Evolutionary conservation across 2,329 filamentous ascomycete species (phyloP).

Genomic region (Dryadomyces quercivorus): DNA sequence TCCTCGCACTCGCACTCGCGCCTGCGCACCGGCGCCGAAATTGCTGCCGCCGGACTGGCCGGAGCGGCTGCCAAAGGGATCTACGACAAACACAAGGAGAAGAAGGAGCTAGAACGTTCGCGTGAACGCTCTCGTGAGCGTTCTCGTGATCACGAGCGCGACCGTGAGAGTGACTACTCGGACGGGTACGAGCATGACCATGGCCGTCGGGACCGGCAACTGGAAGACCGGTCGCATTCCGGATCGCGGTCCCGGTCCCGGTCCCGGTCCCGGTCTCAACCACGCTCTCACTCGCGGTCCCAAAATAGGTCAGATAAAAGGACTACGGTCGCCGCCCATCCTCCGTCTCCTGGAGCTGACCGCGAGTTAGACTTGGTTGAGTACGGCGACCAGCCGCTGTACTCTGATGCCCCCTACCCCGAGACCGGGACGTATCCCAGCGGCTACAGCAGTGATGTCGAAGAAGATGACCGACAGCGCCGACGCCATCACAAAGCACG

Average conservation of each 20-base stretch:
- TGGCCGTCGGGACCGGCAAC: slow-evolving; percentile 19
- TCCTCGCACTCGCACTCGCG: slow-evolving; percentile 35
- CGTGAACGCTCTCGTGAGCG: slow-evolving; percentile 24
- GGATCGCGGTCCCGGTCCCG: slow-evolving; percentile 10
- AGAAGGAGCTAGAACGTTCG: slow-evolving; percentile 35
- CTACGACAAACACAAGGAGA: slow-evolving; percentile 48
- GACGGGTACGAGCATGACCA: slow-evolving; percentile 19
- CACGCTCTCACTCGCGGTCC: slow-evolving; percentile 12
- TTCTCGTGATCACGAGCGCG: slow-evolving; percentile 23
- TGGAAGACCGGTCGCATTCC: slow-evolving; percentile 3
- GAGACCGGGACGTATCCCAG: slow-evolving; percentile 15
- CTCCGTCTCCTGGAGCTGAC: slow-evolving; percentile 43
- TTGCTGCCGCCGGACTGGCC: slow-evolving; percentile 46
- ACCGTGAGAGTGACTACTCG: slow-evolving; percentile 16
- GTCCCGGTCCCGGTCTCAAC: slow-evolving; percentile 20
- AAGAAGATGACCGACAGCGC: slow-evolving; percentile 17
- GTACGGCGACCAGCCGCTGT: slow-evolving; percentile 48
- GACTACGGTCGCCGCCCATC: slow-evolving; percentile 22
- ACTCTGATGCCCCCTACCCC: slow-evolving; percentile 23
- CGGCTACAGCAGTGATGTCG: slow-evolving; percentile 32
- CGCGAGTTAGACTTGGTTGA: slow-evolving; percentile 57
- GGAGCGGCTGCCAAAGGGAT: slow-evolving; percentile 49
- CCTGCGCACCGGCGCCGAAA: slow-evolving; percentile 43
- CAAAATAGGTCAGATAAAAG: slow-evolving; percentile 16
- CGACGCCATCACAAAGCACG: slow-evolving; percentile 7